Conservation (phyloP, 495 filamentous ascomycete genomes). For the Cladorrhinum samala region DNA sequence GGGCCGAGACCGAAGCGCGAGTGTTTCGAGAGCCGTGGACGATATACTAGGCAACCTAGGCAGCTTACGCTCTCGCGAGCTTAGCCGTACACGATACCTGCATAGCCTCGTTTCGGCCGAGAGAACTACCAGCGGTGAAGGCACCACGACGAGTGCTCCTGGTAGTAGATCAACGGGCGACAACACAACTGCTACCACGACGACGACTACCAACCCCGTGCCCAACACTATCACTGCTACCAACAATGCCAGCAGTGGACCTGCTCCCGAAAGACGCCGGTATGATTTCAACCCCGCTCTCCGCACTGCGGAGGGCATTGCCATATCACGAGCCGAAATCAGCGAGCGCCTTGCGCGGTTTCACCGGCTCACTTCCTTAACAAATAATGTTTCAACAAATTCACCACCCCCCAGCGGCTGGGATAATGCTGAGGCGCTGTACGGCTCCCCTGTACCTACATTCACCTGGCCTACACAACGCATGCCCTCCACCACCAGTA, state of each 20-base stretch:
- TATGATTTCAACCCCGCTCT: conserved; percentile 16
- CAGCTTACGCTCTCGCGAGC: conserved; percentile 11
- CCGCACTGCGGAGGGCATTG: not conserved
- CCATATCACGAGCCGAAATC: conserved; percentile 1
- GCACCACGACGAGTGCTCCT: no score
- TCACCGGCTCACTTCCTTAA: conserved; percentile 14
- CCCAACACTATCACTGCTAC: not conserved
- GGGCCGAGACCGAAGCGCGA: conserved; percentile 19
- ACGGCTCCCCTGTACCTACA: conserved; percentile 10
- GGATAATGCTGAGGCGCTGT: conserved; percentile 23
- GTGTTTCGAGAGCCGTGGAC: conserved; percentile 19
- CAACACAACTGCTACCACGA: not conserved
- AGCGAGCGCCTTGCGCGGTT: conserved; percentile 8
- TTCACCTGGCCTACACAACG: not conserved
- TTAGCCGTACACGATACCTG: not conserved
- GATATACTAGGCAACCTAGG: conserved; percentile 21
- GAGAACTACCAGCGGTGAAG: no score
- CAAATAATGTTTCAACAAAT: not conserved
- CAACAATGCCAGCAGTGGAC: not conserved
- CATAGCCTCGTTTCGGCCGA: not conserved
- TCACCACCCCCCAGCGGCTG: conserved; percentile 7
- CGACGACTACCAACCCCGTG: not conserved
- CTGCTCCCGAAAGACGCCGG: conserved; percentile 18
- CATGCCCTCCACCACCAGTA: no score
- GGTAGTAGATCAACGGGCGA: not conserved